Evolutionary conservation across 805 yeast species (phyloP), one percentile per base, ranked within the genome.

Genomic region (Kodamaea fukazawae): DNA sequence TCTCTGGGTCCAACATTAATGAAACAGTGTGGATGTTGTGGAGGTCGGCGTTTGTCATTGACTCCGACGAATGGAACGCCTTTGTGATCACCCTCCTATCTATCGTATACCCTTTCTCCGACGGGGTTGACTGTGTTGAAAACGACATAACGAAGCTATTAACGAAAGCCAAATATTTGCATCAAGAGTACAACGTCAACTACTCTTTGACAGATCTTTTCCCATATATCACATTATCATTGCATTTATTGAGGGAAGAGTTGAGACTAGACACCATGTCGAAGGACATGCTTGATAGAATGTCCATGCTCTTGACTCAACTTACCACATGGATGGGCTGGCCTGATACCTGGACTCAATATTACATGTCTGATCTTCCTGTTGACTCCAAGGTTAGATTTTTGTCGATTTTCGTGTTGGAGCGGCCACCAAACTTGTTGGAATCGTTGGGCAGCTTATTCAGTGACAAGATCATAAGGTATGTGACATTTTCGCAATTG

Each of bases 211-310:
- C 67, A n/a, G 78, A 78, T 22, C 59, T 79, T 50, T 63, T 81
- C 0, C 84, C 91, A 0, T 79, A 76, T 42, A 71, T 86, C 8
- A 71, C 81, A 0, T 60, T 85, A 17, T 77, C 89, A 0, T 60
- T 91, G 34, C 97, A 90, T 61, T 53, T 89, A 28, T 62, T 87
- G 2, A 65, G 89, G 39, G 97, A 91, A 57, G 97, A 91, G 44
- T 58, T 73, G 33, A 71, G 74, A 37, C 63, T 91, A 22, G 79
- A 84, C 49, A 60, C 76, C 1, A 60, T 78, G 17, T 65, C 71
- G 4, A 40, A 53, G 3, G 40, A 50, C 0, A 56, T 63, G 7
- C 61, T 71, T 9, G 49, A 63, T 3, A 60, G 60, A 23, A 50
- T 90, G 20, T 79, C 83, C 0, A 17, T 62, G 1, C 57, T 89